Evolutionary conservation across 2,329 filamentous ascomycete species (phyloP), one percentile per base, ranked within the genome.

Genomic region (Sporothrix brunneoviolacea): DNA sequence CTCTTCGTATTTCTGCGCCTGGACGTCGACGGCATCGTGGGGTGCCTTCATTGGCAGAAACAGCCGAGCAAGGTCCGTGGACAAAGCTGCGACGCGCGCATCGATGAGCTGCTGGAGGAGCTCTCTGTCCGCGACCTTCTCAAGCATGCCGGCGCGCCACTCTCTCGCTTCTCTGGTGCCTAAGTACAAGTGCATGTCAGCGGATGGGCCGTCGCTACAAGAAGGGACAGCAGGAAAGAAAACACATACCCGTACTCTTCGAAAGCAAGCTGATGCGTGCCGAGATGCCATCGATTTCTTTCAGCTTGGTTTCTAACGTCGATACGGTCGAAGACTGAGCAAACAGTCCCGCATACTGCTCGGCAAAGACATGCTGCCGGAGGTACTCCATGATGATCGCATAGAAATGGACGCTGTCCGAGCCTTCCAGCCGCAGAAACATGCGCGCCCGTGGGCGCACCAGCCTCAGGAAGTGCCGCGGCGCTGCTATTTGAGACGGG

Each of bases 301-400:
- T 10, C 6, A 28, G 24, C 24, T 28, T 28, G 6, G 6, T 28
- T 10, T 28, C 24, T 28, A 10, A 5, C 24, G 24, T 28, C 6
- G 24, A 28, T n/a, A n/a, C n/a, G n/a, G n/a, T n/a, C n/a, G n/a
- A n/a, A 16, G 24, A 16, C 12, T 13, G 13, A 16, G 37, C 18
- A 28, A 48, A 40, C 13, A 48, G 18, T 24, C 45, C 45, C 16
- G 24, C 45, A 13, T 40, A 48, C 24, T 8, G 24, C 27, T 32
- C 35, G 35, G 13, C 24, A 13, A 48, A 48, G 8, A 40, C 36
- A 22, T 19, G 7, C 2, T 27, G 16, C 16, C 35, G 24, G 13
- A 48, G 7, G n/a, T 21, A 48, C 33, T 48, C 45, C 27, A 48
- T 40, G 12, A 48, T 18, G 4, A 48, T 48, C 24, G 45, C 45